These are phyloP conservation scores for Blastocystis sp. DNA, from an alignment of 352 stramenopile genomes.

Conservation along the genomic window DNA sequence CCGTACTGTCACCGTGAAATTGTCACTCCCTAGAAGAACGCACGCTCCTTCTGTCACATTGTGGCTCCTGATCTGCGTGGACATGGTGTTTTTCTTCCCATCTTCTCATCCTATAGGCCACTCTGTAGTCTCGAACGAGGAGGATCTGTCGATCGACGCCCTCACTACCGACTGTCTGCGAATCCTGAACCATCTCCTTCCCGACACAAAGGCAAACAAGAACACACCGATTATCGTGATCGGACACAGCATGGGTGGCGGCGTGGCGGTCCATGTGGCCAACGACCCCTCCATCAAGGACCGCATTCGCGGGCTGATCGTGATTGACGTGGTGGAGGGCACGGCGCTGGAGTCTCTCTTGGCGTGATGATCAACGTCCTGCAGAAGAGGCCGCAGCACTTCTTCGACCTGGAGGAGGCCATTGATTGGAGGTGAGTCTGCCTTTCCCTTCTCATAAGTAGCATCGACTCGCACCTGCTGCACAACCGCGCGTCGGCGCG, in stretches of 20 bases:
- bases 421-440: conserved; percentile 76
- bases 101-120: conserved; percentile 74
- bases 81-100: conserved; percentile 74
- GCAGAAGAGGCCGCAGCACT: conserved; percentile 76
- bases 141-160: conserved; percentile 78
- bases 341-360: conserved; percentile 81
- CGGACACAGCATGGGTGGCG: conserved; percentile 81
- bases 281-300: conserved; percentile 75
- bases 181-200: conserved; percentile 76
- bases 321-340: conserved; percentile 83
- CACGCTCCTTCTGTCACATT: conserved; percentile 79
- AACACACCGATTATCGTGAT: conserved; percentile 77
- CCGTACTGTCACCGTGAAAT: conserved; percentile 72
- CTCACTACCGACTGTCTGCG: conserved; percentile 78
- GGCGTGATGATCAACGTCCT: conserved; percentile 81
- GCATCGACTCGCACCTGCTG: conserved; percentile 69
- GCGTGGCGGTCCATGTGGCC: conserved; percentile 78
- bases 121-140: conserved; percentile 74
- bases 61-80: conserved; percentile 81
- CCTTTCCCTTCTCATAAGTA: not conserved
- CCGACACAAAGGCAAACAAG: conserved; percentile 71
- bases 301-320: conserved; percentile 79
- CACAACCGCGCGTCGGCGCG: conserved; percentile 78
- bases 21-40: conserved; percentile 73
- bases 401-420: conserved; percentile 77